phyloP scores from a whole-genome alignment of 2,329 filamentous ascomycete genomes.

The Chaetomiaceae sp. region DNA sequence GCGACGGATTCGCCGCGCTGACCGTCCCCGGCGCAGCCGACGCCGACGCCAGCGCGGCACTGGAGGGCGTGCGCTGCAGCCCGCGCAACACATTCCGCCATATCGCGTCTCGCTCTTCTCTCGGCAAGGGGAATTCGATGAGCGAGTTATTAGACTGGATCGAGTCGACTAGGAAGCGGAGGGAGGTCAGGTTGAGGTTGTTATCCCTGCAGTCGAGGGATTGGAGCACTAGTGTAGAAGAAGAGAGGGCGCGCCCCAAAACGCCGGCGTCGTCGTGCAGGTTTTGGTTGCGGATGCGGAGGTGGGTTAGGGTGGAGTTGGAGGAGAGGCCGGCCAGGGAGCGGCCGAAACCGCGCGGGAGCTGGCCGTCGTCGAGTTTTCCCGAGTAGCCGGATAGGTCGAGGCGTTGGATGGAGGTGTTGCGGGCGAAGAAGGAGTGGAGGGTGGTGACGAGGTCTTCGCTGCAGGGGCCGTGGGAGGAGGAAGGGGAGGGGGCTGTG shows the following conservation, averaged over 20 bases:
- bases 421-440: slow-evolving; percentile 48
- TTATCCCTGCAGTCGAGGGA: slow-evolving; percentile 54
- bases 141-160: slow-evolving; percentile 41
- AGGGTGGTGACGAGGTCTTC: slow-evolving; percentile 45
- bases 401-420: slow-evolving; percentile 48
- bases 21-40: slow-evolving; percentile 3
- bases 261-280: slow-evolving; percentile 49
- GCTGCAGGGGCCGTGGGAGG: slow-evolving; percentile 32
- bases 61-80: slow-evolving; percentile 14
- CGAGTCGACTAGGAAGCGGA: slow-evolving; percentile 43
- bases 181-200: slow-evolving; percentile 49
- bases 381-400: slow-evolving; percentile 55
- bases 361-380: slow-evolving; percentile 54
- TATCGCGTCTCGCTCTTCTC: slow-evolving; percentile 28
- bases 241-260: slow-evolving; percentile 45
- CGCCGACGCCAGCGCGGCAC: slow-evolving; percentile 7
- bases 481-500: slow-evolving; percentile 43
- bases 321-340: slow-evolving; percentile 36
- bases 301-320: slow-evolving; percentile 38
- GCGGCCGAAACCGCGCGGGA: slow-evolving; percentile 50
- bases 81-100: slow-evolving; percentile 23
- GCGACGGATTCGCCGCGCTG: not conserved
- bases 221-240: slow-evolving; percentile 45
- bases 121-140: slow-evolving; percentile 38
- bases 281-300: slow-evolving; percentile 54